Evolutionary conservation across 805 yeast genomes (phyloP), one percentile per base, ranked within the genome.

Genomic region (Saccharomycopsis synnaedendra): DNA sequence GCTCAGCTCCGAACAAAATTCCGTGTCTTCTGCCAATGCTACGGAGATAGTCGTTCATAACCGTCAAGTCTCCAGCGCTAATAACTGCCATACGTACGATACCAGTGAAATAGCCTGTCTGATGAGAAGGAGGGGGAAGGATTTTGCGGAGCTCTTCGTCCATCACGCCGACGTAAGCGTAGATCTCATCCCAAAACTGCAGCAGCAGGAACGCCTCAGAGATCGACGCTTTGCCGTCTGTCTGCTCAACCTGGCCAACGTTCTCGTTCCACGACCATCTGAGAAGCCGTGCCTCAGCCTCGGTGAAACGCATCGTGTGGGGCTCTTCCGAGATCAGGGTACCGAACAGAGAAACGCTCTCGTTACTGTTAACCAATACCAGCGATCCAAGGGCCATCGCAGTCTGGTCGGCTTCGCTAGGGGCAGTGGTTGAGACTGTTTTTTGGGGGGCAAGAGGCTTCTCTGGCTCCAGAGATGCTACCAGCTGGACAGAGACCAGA

Each of bases 21-120:
- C 56, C 55, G 35, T 54, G 56, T 29, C 55, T 45, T 36, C 56
- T 39, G 31, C 56, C 56, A 34, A 52, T 51, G 27, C 47, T 32
- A n/a, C 39, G 41, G 39, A 54, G 45, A 33, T 52, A 54, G 34
- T 52, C 55, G 30, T 42, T 48, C 49, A 54, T 47, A 34, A 43
- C 49, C 5, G 44, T 46, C 31, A 54, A 47, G 35, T 54, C 56
- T 4, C 37, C 45, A 8, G 40, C 38, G 29, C 47, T 54, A 19
- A 51, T 32, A 5, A 54, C 47, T 3, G 51, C 53, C 54, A 51
- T 51, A 35, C 54, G 34, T 9, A 54, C 33, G 36, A 54, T 54
- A 28, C 55, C 56, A n/a, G 54, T 45, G 44, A 54, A 54, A 34
- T 42, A 41, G 5, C 42, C 45, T 5, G 55, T 47, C 43, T 54